Base-by-base conservation (phyloP, 2,329 filamentous ascomycete genomes). In the Colletotrichum nymphaeae region DNA sequence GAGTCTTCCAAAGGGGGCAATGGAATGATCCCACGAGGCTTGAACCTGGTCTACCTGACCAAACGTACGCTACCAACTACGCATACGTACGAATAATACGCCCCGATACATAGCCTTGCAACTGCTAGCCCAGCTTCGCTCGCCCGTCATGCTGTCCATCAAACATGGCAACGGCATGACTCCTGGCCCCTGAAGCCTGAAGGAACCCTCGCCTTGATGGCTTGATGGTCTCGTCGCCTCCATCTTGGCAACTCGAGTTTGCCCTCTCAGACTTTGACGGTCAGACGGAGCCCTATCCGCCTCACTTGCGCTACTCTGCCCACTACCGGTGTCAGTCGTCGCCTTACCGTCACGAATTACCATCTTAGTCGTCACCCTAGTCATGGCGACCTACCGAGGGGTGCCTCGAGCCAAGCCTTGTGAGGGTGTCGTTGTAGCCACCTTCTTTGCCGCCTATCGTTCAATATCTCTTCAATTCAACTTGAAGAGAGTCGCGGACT, bases 351-450 rank as follows among this genome's bases (percentile, higher is more conserved):
- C 56, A 30, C 42, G 30, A 52, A 68, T 66, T 53, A 35, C 35
- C 26, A 24, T 55, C 52, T 30, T 8, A 30, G 53, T 52, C 60
- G 62, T 53, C 67, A 66, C 65, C 32, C 49, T 30, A 22, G 26
- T 14, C n/a, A 52, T 56, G n/a, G n/a, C 26, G n/a, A 30, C n/a
- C 42, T n/a, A 49, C 42, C 42, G 19, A 49, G 42, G 42, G 42
- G 37, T 5, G 37, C 37, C 37, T 16, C 37, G 14, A 42, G 37
- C 32, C 8, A 35, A 35, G 24, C 46, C 46, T 52, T 30, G 26
- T 32, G 22, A 32, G 67, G 67, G 67, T 19, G 67, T 66, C 60
- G 8, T 9, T 22, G 37, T 67, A 67, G 24, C 24, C 46, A n/a
- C 42, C 16, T 46, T 12, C 37, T 6, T 19, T 55, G 42, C 42